phyloP scores from a whole-genome alignment of 2,329 filamentous ascomycete species.

The Penicillium sp. region DNA sequence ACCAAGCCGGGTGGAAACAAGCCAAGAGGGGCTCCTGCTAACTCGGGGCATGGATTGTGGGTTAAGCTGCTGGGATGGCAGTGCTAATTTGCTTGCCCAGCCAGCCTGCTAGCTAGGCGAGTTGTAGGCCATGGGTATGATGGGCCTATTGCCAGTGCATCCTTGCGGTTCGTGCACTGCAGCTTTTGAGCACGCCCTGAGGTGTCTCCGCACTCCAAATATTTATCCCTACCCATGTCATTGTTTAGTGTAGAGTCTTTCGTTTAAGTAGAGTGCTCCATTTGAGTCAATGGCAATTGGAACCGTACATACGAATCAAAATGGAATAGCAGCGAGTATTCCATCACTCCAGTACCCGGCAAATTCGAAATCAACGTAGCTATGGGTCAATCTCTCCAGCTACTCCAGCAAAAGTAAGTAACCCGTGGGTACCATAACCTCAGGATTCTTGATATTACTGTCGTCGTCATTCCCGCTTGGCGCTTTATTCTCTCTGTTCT shows the following conservation, averaged over 20 bases:
- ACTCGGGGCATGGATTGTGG: neutral
- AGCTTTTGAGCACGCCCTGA: no score
- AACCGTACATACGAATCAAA: no score
- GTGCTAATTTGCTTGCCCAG: neutral
- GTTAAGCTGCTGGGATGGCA: neutral
- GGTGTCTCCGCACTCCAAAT: no score
- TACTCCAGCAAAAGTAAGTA: neutral
- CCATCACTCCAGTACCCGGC: neutral
- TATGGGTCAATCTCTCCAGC: no score
- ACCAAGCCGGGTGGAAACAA: constrained; percentile 1
- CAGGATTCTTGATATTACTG: neutral
- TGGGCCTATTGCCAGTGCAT: neutral
- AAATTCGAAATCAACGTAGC: neutral
- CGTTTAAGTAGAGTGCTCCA: no score
- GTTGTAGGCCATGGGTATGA: neutral
- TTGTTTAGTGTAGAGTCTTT: no score
- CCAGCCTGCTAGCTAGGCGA: neutral
- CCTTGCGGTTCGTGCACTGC: neutral
- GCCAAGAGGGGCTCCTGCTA: neutral
- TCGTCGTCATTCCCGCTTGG: neutral
- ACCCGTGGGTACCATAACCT: neutral
- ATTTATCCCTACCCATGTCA: no score
- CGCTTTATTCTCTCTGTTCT: neutral
- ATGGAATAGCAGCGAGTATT: no score
- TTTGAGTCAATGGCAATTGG: no score